Conservation (phyloP, 1,284 basidiomycete species). For the Athelia psychrophila region DNA sequence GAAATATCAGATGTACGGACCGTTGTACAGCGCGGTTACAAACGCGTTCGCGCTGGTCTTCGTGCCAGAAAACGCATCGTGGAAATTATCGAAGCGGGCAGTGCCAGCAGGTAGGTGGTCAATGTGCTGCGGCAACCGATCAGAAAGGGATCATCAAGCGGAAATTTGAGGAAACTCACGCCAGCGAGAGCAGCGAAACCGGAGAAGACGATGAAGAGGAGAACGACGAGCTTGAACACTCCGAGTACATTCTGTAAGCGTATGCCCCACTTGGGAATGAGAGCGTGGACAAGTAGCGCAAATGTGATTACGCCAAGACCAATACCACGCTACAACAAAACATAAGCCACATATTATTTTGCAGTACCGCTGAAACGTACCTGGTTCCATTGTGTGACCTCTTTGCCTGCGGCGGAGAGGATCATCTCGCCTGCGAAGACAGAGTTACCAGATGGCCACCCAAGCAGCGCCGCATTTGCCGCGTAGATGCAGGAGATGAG, state of each 20-base stretch:
- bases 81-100: slow-evolving; percentile 46
- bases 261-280: slow-evolving; percentile 52
- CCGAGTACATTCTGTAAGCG: slow-evolving; percentile 66
- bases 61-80: slow-evolving; percentile 50
- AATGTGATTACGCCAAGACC: slow-evolving; percentile 58
- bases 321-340: slow-evolving; percentile 48
- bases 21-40: slow-evolving; percentile 59
- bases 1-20: slow-evolving; percentile 59
- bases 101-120: slow-evolving; percentile 42
- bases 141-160: too few relatives aligned
- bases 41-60: slow-evolving; percentile 52
- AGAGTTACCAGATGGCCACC: slow-evolving; percentile 51
- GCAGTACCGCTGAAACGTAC: slow-evolving; percentile 48
- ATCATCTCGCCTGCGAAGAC: slow-evolving; percentile 55
- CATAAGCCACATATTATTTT: slow-evolving; percentile 41
- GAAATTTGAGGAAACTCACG: slow-evolving; percentile 40
- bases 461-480: slow-evolving; percentile 57
- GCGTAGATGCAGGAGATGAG: slow-evolving; percentile 60
- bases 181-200: slow-evolving; percentile 57
- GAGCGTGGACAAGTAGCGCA: slow-evolving; percentile 57
- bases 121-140: too few relatives aligned
- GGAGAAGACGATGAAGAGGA: slow-evolving; percentile 55
- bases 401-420: not conserved
- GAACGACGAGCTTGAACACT: slow-evolving; percentile 57
- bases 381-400: too few relatives aligned